Conservation (phyloP, 192 early-diverging fungal genomes). For the Entomortierella beljakovae region DNA sequence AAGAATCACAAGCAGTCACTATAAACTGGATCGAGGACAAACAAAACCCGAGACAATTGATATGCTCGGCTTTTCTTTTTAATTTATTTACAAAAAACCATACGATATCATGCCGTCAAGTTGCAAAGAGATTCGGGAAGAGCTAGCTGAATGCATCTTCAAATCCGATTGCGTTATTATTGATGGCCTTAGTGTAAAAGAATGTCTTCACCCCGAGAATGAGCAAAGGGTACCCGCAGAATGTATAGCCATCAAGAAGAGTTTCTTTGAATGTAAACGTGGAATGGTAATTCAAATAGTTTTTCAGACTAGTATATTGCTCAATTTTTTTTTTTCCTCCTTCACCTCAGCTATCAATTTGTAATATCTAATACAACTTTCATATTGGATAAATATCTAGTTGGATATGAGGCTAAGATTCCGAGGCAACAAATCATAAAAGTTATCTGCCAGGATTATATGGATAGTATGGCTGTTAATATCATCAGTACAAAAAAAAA, state of each 20-base stretch:
- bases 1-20: not conserved
- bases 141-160: slow-evolving; percentile 67
- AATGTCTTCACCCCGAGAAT: slow-evolving; percentile 66
- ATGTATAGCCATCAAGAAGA: slow-evolving; percentile 64
- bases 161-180: slow-evolving; percentile 66
- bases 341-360: not conserved
- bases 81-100: not conserved
- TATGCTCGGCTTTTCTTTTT: not conserved
- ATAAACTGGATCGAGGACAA: not conserved
- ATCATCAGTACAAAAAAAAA: too few relatives aligned
- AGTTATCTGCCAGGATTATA: too few relatives aligned
- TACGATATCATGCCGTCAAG: slow-evolving; percentile 62
- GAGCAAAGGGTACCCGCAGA: slow-evolving; percentile 61
- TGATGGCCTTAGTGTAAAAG: slow-evolving; percentile 58
- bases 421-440: slow-evolving; percentile 61
- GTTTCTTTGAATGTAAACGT: slow-evolving; percentile 67
- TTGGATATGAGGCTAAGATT: slow-evolving; percentile 64
- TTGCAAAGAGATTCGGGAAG: slow-evolving; percentile 67
- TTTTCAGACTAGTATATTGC: not conserved
- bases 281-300: slow-evolving; percentile 58
- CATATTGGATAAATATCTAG: too few relatives aligned
- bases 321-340: not conserved
- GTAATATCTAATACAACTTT: not conserved
- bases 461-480: too few relatives aligned
- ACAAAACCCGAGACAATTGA: too few relatives aligned